Conservation (phyloP, 768 basidiomycete genomes). For the Lactarius trivialis region DNA sequence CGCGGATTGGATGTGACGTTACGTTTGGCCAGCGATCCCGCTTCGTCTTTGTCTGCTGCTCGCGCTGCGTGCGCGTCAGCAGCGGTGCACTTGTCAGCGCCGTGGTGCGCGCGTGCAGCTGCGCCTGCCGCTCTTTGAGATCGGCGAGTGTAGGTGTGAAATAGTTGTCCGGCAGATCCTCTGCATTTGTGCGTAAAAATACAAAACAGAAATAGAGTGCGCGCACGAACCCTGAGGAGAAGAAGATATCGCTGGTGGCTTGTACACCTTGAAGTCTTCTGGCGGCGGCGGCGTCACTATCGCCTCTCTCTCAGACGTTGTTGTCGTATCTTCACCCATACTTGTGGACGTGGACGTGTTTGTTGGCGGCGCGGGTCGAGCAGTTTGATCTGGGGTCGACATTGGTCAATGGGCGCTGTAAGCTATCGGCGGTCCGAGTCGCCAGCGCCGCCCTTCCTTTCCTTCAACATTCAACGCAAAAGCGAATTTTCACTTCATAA, state of each 20-base stretch:
- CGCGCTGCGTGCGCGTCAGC: conserved; percentile 54
- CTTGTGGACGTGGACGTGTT: not conserved
- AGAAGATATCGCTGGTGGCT: not conserved
- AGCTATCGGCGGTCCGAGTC: too few relatives aligned
- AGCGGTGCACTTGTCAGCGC: conserved; percentile 66
- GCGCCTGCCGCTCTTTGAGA: conserved; percentile 58
- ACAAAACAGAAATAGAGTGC: not conserved
- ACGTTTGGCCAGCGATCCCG: conserved; percentile 71
- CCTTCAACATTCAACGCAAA: too few relatives aligned
- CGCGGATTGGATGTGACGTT: not conserved
- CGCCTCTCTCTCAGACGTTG: not conserved
- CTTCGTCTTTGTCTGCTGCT: conserved; percentile 54
- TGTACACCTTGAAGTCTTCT: conserved; percentile 17
- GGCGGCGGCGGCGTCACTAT: not conserved
- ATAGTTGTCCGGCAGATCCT: conserved; percentile 61
- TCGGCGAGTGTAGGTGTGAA: conserved; percentile 69
- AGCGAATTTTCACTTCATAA: not conserved
- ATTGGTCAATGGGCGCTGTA: not conserved
- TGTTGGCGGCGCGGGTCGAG: not conserved
- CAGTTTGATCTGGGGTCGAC: conserved; percentile 1
- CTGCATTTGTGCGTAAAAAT: not conserved
- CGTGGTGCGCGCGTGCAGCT: conserved; percentile 53
- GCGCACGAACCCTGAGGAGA: conserved; percentile 9
- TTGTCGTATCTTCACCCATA: not conserved
- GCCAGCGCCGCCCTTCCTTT: not conserved